Percentiles rank a stretch among this genome's conserved stretches.
phyloP scores from a whole-genome alignment of 768 basidiomycete species.

The Baorangia bicolor region DNA sequence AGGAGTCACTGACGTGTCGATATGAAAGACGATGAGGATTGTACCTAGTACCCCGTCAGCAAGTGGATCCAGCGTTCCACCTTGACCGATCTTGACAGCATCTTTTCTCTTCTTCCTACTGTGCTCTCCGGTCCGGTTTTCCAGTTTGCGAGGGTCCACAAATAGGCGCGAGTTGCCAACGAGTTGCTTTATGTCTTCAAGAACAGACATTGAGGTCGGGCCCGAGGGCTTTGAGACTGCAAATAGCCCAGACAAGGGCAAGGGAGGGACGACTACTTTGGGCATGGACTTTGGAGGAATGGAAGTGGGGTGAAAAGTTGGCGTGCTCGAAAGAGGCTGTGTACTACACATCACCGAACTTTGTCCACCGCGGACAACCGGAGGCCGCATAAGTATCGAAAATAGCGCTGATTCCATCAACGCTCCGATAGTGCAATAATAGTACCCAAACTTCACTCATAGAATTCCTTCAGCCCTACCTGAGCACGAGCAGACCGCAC shows the following conservation, averaged over 20 bases:
- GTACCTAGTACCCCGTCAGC: conserved; percentile 93
- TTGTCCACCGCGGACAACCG: neutral
- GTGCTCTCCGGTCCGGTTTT: conserved; percentile 47
- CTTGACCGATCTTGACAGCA: conserved; percentile 82
- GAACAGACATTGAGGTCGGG: conserved; percentile 85
- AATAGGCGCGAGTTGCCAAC: conserved; percentile 77
- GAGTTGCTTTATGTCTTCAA: conserved; percentile 84
- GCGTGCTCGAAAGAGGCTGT: neutral
- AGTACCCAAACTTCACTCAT: neutral
- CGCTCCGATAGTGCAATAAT: neutral
- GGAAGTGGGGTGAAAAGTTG: neutral
- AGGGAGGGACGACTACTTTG: conserved; percentile 48
- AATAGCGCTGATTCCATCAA: neutral
- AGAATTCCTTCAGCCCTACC: too few relatives aligned
- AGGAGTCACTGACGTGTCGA: conserved; percentile 4
- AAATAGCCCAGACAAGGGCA: conserved; percentile 81
- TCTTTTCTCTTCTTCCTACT: conserved; percentile 42
- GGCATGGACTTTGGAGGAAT: conserved; percentile 50
- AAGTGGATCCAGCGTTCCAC: conserved; percentile 94
- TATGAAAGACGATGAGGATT: conserved; percentile 14
- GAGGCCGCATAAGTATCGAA: neutral
- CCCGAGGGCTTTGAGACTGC: conserved; percentile 91
- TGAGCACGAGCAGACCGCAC: neutral
- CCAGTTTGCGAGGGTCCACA: conserved; percentile 53
- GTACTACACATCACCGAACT: neutral